These are phyloP conservation scores for Arachis hypogaea DNA, from an alignment of 306 rosid species.

Conservation along the genomic window DNA sequence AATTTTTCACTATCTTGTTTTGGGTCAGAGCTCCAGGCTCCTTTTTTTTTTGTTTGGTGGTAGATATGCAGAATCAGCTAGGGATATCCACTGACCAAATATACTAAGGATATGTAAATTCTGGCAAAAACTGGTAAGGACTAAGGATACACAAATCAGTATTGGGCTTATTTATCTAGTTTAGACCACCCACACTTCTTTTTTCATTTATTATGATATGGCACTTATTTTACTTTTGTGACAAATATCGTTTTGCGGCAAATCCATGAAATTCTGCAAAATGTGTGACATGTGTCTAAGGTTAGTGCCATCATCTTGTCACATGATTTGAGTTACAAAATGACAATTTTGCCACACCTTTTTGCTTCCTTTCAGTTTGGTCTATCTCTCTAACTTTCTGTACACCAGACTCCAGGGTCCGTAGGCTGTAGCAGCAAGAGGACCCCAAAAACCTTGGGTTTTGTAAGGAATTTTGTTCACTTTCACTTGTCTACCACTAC, in stretches of 20 bases:
- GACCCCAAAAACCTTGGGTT: slow-evolving; percentile 23
- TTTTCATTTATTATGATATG: no score
- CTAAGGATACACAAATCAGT: no score
- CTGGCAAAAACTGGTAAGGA: no score
- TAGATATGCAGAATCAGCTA: no score
- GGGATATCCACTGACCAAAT: no score
- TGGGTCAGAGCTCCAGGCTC: no score
- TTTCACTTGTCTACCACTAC: slow-evolving; percentile 25
- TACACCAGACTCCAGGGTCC: background rate
- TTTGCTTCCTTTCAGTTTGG: slow-evolving; percentile 11
- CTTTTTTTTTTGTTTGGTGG: no score
- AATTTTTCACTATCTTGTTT: no score
- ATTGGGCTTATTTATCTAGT: no score
- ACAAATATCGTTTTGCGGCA: background rate
- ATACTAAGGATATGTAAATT: no score
- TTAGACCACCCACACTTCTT: no score
- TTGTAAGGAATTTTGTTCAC: slow-evolving; percentile 23
- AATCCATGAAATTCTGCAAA: background rate
- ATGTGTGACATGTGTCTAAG: slow-evolving; percentile 6
- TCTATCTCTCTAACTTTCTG: background rate
- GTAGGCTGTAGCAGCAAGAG: slow-evolving; percentile 9
- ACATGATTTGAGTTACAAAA: slow-evolving; percentile 2
- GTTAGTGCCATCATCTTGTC: background rate
- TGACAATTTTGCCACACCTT: slow-evolving; percentile 35
- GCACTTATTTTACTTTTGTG: background rate